Evolutionary conservation across 179 eudicot genomes (phyloP).

Genomic region (Beta macrorhiza): DNA sequence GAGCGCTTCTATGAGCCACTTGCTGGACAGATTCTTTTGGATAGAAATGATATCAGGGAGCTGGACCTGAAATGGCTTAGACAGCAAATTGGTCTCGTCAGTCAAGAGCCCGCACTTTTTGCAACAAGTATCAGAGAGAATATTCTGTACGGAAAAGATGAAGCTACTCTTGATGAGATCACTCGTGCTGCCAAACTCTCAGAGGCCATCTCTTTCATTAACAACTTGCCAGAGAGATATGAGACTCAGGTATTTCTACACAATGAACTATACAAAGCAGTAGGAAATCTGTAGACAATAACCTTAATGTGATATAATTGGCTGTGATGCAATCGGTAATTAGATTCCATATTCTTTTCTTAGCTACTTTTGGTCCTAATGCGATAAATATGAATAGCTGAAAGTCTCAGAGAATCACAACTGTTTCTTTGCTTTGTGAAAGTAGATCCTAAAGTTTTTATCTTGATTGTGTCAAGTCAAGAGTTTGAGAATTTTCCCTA

Average conservation of each 20-base stretch:
- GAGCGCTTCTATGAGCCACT: slow-evolving; percentile 95
- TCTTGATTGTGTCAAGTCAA: not conserved
- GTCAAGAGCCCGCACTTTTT: slow-evolving; percentile 97
- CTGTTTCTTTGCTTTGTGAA: not conserved
- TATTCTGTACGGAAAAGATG: slow-evolving; percentile 87
- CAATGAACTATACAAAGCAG: not conserved
- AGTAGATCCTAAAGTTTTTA: not conserved
- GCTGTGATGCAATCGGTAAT: not conserved
- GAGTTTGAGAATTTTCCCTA: not conserved
- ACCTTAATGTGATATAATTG: not conserved
- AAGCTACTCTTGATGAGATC: slow-evolving; percentile 81
- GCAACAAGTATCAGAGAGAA: slow-evolving; percentile 91
- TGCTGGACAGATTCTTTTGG: slow-evolving; percentile 68
- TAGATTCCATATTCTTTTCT: not conserved
- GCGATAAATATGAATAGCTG: not conserved
- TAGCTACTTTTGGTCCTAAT: slow-evolving; percentile 1
- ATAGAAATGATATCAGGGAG: slow-evolving; percentile 63
- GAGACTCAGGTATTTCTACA: slow-evolving; percentile 70
- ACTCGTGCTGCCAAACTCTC: slow-evolving; percentile 89
- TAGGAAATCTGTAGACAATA: not conserved
- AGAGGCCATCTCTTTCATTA: slow-evolving; percentile 79
- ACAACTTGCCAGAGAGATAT: slow-evolving; percentile 85
- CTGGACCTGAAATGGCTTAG: slow-evolving; percentile 87
- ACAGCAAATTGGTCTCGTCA: slow-evolving; percentile 84
- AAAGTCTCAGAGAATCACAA: not conserved